phyloP scores from a whole-genome alignment of 176 grass and related monocot genomes.

The Zizania latifolia region DNA sequence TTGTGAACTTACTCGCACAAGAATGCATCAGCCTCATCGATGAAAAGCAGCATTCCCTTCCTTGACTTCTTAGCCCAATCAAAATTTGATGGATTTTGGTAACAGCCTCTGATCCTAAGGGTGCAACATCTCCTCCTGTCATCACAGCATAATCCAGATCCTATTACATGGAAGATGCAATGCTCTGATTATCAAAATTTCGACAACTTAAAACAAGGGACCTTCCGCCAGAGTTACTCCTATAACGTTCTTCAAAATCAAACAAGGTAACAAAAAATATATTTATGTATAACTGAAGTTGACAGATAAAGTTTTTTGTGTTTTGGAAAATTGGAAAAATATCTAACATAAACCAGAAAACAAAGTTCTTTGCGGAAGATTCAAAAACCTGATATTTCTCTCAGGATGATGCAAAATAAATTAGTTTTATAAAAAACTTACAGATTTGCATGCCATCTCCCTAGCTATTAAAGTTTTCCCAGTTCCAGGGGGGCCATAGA shows the following conservation, averaged over 20 bases:
- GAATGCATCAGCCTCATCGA: conserved; percentile 97
- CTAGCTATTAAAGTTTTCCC: conserved; percentile 92
- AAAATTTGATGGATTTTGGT: conserved; percentile 98
- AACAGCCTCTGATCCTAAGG: conserved; percentile 80
- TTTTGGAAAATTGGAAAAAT: no score
- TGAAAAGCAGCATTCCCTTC: conserved; percentile 85
- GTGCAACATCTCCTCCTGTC: conserved; percentile 90
- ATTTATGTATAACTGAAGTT: not conserved
- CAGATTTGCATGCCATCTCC: conserved; percentile 95
- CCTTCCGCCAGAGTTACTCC: not conserved
- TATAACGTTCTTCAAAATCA: not conserved
- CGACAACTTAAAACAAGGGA: not conserved
- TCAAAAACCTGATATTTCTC: not conserved
- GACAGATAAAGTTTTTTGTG: not conserved
- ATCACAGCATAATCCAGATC: conserved; percentile 97
- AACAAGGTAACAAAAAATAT: no score
- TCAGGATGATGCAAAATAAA: not conserved
- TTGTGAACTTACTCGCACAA: conserved; percentile 83
- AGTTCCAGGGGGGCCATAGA: conserved; percentile 98
- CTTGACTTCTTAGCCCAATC: conserved; percentile 92
- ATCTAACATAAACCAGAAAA: not conserved
- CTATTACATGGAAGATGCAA: conserved; percentile 24
- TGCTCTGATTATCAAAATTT: not conserved
- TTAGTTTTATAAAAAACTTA: conserved; percentile 31
- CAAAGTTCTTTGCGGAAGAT: not conserved